A percentile compares a stretch with the other conserved stretches of the same genome.
Conservation (phyloP, 192 early-diverging fungal genomes). For the Thoreauomyces humboldtii region DNA sequence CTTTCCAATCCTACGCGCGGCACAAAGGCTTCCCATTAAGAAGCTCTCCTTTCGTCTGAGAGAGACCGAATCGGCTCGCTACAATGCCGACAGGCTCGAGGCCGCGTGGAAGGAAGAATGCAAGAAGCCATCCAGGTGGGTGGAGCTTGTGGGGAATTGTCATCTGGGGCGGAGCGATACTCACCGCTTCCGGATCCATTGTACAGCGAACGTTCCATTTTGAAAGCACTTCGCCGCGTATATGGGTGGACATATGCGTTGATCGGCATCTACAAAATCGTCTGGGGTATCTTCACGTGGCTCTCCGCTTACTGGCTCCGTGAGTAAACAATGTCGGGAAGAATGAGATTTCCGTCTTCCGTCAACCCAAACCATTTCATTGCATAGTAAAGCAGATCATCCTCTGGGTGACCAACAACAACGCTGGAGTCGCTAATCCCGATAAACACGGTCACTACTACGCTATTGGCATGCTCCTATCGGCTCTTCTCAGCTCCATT, state of each 20-base stretch:
- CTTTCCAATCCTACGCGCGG: conserved; percentile 46
- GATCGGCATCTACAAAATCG: conserved; percentile 58
- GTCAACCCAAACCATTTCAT: background rate
- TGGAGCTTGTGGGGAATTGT: no score
- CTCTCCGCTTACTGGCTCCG: conserved; percentile 56
- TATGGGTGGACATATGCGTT: conserved; percentile 53
- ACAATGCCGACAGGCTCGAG: conserved; percentile 50
- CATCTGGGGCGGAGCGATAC: no score
- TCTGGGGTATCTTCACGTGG: conserved; percentile 63
- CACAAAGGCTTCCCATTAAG: conserved; percentile 32
- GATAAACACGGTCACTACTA: conserved; percentile 54
- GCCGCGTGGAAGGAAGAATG: conserved; percentile 49
- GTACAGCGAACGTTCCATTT: conserved; percentile 53
- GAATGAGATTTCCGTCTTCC: background rate
- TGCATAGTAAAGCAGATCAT: conserved; percentile 32
- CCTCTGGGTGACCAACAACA: conserved; percentile 6
- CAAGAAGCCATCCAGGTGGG: conserved; percentile 43
- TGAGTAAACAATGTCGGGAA: conserved; percentile 1
- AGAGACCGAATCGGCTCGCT: conserved; percentile 44
- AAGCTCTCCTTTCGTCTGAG: conserved; percentile 51
- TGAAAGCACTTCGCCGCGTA: conserved; percentile 46
- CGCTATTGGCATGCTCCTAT: conserved; percentile 54
- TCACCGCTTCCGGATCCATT: no score
- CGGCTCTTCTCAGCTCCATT: conserved; percentile 42
- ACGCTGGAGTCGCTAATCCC: background rate